These are phyloP conservation scores for Lecanosticta acicola DNA, from an alignment of 2,329 filamentous ascomycete species.

Conservation along the genomic window DNA sequence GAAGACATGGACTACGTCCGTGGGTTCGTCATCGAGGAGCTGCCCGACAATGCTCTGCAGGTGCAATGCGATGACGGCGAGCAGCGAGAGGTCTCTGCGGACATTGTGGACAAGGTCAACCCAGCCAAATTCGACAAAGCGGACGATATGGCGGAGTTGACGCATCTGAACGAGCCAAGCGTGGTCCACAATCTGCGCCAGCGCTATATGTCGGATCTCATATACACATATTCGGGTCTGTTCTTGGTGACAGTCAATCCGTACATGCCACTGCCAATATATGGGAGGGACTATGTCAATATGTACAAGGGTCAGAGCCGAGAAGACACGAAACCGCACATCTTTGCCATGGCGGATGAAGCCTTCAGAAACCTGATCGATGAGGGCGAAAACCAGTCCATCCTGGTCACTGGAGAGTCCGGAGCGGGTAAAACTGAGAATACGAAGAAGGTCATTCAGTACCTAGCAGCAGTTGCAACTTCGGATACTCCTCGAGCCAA, in stretches of 20 bases:
- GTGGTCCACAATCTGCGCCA: constrained; percentile 96
- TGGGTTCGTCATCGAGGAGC: constrained; percentile 84
- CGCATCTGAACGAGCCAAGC: constrained; percentile 93
- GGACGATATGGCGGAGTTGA: constrained; percentile 98
- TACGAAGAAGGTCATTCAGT: constrained; percentile 99
- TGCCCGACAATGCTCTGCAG: constrained; percentile 61
- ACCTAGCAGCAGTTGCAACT: constrained; percentile 87
- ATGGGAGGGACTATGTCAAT: constrained; percentile 92
- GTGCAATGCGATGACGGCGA: constrained; percentile 93
- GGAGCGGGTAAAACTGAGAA: constrained; percentile 98
- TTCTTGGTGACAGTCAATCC: constrained; percentile 97
- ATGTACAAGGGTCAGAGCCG: constrained; percentile 91
- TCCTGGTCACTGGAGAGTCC: constrained; percentile 94
- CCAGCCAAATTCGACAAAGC: constrained; percentile 99
- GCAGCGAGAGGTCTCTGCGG: constrained; percentile 78
- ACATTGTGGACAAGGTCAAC: constrained; percentile 97
- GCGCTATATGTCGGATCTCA: constrained; percentile 90
- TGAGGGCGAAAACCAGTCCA: constrained; percentile 93
- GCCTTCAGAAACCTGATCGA: constrained; percentile 94
- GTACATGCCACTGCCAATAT: constrained; percentile 90
- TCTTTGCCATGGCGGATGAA: constrained; percentile 95
- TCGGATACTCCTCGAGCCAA: constrained; percentile 63
- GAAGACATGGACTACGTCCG: constrained; percentile 81
- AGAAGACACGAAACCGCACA: constrained; percentile 94
- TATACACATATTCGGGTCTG: constrained; percentile 94